These are phyloP conservation scores for Cryptococcus wingfieldii DNA, from an alignment of 1,284 basidiomycete genomes.

Conservation along the genomic window DNA sequence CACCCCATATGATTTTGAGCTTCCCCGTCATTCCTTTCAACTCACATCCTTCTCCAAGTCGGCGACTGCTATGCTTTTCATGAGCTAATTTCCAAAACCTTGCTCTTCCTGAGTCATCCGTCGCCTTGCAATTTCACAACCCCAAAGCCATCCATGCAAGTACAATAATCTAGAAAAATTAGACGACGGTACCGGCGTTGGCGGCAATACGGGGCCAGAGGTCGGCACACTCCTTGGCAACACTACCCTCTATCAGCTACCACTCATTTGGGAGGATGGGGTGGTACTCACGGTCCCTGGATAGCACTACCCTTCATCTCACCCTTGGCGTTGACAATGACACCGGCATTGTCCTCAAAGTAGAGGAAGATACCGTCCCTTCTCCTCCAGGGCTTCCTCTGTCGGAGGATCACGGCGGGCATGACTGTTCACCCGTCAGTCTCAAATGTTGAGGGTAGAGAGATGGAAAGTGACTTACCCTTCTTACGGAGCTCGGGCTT, in stretches of 20 bases:
- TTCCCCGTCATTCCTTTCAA: too few species aligned
- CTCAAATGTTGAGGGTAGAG: neutral
- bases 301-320: constrained; percentile 99
- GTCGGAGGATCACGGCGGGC: constrained; percentile 94
- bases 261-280: neutral
- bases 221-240: constrained; percentile 64
- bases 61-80: too few species aligned
- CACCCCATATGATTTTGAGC: too few species aligned
- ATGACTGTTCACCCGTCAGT: constrained; percentile 58
- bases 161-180: constrained; percentile 28
- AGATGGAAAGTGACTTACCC: constrained; percentile 56
- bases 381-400: constrained; percentile 98
- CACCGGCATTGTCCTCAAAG: constrained; percentile 95
- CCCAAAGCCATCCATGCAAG: neutral
- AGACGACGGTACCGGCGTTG: constrained; percentile 96
- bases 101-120: neutral
- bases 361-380: constrained; percentile 98
- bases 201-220: constrained; percentile 99
- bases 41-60: too few species aligned
- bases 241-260: constrained; percentile 22
- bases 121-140: neutral
- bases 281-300: constrained; percentile 67
- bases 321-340: constrained; percentile 95
- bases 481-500: constrained; percentile 99
- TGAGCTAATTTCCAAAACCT: too few species aligned